These are phyloP conservation scores for Nadsonia commutata DNA, from an alignment of 1,139 yeast genomes.

Conservation along the genomic window DNA sequence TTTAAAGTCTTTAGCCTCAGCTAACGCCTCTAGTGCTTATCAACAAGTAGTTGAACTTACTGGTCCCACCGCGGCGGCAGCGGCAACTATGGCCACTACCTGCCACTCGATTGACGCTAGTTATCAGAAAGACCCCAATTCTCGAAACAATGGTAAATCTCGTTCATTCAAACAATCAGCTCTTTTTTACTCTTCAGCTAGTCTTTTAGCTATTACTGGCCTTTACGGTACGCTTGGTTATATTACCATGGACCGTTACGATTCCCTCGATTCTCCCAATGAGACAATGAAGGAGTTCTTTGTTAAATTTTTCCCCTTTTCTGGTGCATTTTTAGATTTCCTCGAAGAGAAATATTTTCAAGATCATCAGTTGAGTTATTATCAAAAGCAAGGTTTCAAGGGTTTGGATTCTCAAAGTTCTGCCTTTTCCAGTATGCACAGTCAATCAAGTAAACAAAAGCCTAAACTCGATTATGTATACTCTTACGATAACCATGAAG, in stretches of 20 bases:
- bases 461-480: constrained; percentile 3
- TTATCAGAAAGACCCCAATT: too few species aligned
- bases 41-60: too few species aligned
- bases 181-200: too few species aligned
- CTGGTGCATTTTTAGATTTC: constrained; percentile 5
- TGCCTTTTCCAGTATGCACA: not conserved
- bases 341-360: constrained; percentile 4
- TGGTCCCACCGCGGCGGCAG: too few species aligned
- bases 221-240: not conserved
- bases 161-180: too few species aligned
- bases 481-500: constrained; percentile 2
- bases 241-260: not conserved
- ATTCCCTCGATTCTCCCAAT: constrained; percentile 3
- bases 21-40: too few species aligned
- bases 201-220: not conserved
- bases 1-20: too few species aligned
- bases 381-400: not conserved
- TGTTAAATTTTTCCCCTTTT: constrained; percentile 5
- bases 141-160: too few species aligned
- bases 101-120: too few species aligned
- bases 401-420: constrained; percentile 1
- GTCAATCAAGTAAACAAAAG: not conserved
- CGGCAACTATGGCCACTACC: too few species aligned
- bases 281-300: constrained; percentile 5
- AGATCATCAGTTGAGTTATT: not conserved